Evolutionary conservation across 495 filamentous ascomycete genomes (phyloP).

Genomic region (Penicillium odoratum): DNA sequence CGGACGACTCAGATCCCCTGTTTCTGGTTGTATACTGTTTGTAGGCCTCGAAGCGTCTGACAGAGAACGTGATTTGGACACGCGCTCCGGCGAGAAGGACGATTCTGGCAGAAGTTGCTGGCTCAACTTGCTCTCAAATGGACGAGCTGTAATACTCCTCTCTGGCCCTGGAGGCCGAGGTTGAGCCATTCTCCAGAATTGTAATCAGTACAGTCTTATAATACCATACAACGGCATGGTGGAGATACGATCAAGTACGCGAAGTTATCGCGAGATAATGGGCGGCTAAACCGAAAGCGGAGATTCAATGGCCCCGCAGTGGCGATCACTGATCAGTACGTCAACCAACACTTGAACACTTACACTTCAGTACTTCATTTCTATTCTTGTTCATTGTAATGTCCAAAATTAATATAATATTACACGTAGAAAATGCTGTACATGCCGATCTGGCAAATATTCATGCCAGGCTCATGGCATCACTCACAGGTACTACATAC

Average conservation of each 20-base stretch:
- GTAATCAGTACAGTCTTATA: neutral
- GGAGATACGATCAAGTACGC: neutral
- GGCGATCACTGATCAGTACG: neutral
- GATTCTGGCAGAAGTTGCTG: conserved; percentile 37
- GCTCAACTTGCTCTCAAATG: conserved; percentile 45
- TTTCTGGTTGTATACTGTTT: conserved; percentile 26
- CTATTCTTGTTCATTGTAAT: too few relatives aligned
- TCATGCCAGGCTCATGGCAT: conserved; percentile 46
- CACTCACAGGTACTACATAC: conserved; percentile 44
- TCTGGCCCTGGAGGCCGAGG: conserved; percentile 25
- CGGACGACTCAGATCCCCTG: conserved; percentile 30
- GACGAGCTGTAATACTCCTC: conserved; percentile 23
- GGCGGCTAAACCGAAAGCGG: conserved; percentile 20
- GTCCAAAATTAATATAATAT: too few relatives aligned
- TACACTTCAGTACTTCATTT: neutral
- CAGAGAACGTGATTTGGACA: conserved; percentile 42
- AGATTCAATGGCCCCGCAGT: conserved; percentile 8
- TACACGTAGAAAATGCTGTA: neutral
- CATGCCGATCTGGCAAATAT: conserved; percentile 1
- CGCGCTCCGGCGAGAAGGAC: conserved; percentile 21
- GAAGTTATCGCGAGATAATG: conserved; percentile 3
- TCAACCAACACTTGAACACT: neutral
- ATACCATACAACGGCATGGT: neutral
- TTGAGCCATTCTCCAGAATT: conserved; percentile 23
- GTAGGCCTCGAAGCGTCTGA: conserved; percentile 45